Evolutionary conservation across 495 filamentous ascomycete species (phyloP), one percentile per base, ranked within the genome.

Genomic region (Trichoderma gamsii): DNA sequence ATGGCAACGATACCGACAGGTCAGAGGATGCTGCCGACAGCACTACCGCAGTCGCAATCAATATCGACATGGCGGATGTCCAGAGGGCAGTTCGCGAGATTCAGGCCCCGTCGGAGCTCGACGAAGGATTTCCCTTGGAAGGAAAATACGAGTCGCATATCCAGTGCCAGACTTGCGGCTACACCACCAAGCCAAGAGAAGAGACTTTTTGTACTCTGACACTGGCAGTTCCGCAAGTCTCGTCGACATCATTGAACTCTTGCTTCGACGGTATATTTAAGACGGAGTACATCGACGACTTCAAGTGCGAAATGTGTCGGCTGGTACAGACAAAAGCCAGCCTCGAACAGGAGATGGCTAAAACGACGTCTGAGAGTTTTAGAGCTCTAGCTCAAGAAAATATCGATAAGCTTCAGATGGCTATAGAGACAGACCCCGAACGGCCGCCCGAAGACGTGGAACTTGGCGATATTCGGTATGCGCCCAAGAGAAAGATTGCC

Each of bases 261-360:
- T 98, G 96, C 74, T 93, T 98, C 68, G 95, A 99, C 76, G 90
- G 90, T 21, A 87, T 97, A 76, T 87, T 99, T 70, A 97, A 97
- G 75, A 92, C 89, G 0, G 95, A 99, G 73, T 89, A 91, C 73
- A 97, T 99, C 65, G 96, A 99, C 65, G 95, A 97, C 74, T 99
- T 94, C 79, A 90, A 89, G 63, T 99, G 95, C 76, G 95, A 97
- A 69, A 90, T 87, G 72, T 99, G 95, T 69, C 89, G 91, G 13
- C 82, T 99, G n/a, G 75, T 90, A 61, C 89, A 97, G 78, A 92
- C 93, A 2, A 73, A 74, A 66, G 70, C 70, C 1, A 61, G 76
- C 18, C 64, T 79, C 25, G 72, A 79, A 69, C 64, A 73, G 18
- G 77, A 82, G 44, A 16, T 76, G 23, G 65, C 72, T 25, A 82